phyloP scores from a whole-genome alignment of 352 stramenopile species.

The Phytophthora vignae region DNA sequence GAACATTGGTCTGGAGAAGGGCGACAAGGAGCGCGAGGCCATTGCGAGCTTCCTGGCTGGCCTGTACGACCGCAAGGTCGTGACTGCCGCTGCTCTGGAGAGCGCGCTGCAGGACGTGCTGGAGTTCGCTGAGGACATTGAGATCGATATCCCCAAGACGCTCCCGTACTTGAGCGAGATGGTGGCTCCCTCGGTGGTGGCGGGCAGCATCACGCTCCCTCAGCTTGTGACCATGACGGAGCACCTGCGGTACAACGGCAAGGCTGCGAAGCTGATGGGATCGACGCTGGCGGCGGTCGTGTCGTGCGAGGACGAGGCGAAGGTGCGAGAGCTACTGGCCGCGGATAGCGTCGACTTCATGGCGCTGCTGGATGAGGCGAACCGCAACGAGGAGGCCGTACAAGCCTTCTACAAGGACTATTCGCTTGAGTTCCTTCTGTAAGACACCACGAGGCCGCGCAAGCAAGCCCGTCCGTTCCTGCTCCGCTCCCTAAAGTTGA shows the following conservation, averaged over 20 bases:
- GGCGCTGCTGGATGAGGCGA: constrained; percentile 49
- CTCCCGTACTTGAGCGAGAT: constrained; percentile 77
- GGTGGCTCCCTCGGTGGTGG: constrained; percentile 65
- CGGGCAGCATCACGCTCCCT: constrained; percentile 47
- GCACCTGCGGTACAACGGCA: constrained; percentile 65
- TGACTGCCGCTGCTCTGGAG: constrained; percentile 51
- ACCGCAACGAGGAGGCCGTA: constrained; percentile 47
- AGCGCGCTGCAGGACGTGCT: constrained; percentile 63
- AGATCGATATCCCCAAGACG: constrained; percentile 84
- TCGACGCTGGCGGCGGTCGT: constrained; percentile 52
- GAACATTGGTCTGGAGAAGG: constrained; percentile 80
- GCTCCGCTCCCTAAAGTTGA: constrained; percentile 27
- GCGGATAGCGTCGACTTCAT: constrained; percentile 48
- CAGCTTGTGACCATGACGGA: constrained; percentile 56
- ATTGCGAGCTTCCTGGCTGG: constrained; percentile 63
- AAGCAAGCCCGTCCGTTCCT: constrained; percentile 33
- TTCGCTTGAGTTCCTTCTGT: constrained; percentile 53
- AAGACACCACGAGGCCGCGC: constrained; percentile 22
- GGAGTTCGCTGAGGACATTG: constrained; percentile 81
- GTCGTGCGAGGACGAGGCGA: constrained; percentile 45
- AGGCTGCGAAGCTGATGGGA: constrained; percentile 69
- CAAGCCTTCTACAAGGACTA: constrained; percentile 54
- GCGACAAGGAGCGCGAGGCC: constrained; percentile 65
- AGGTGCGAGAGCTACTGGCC: constrained; percentile 50
- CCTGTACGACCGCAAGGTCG: constrained; percentile 56